These are phyloP conservation scores for Mallotus japonicus DNA, from an alignment of 441 rosid genomes.

Conservation along the genomic window DNA sequence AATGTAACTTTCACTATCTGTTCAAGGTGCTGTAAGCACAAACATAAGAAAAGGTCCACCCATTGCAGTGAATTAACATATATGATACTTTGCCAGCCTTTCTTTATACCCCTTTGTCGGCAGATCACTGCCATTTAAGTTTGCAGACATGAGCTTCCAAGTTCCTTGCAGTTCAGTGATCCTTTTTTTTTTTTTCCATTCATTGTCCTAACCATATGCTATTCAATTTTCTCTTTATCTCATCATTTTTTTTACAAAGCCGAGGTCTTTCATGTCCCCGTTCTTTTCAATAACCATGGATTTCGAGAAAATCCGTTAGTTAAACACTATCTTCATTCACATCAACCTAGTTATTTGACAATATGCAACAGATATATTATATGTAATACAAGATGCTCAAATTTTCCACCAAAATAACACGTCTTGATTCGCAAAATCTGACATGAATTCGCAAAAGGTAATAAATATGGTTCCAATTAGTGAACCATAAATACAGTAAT, in stretches of 20 bases:
- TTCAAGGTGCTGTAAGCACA: background rate
- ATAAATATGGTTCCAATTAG: conserved; percentile 12
- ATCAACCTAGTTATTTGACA: background rate
- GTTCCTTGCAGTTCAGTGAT: too few species aligned
- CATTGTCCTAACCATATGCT: too few species aligned
- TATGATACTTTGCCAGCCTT: too few species aligned
- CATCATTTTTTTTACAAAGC: too few species aligned
- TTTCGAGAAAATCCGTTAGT: background rate
- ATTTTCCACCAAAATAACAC: background rate
- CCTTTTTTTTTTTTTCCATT: too few species aligned
- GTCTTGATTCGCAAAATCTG: conserved; percentile 12
- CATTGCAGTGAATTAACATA: too few species aligned
- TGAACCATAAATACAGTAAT: conserved; percentile 7
- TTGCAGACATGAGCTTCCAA: too few species aligned
- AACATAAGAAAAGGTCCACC: too few species aligned
- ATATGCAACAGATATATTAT: too few species aligned
- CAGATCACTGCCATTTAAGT: too few species aligned
- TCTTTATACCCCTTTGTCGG: too few species aligned
- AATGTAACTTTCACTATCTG: background rate
- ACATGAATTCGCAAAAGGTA: background rate
- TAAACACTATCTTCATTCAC: background rate
- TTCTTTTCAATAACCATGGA: background rate
- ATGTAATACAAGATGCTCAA: background rate
- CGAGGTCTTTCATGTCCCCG: background rate
- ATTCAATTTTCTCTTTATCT: too few species aligned